Base-by-base conservation (phyloP, 2,329 filamentous ascomycete species). In the Didymella segeticola region DNA sequence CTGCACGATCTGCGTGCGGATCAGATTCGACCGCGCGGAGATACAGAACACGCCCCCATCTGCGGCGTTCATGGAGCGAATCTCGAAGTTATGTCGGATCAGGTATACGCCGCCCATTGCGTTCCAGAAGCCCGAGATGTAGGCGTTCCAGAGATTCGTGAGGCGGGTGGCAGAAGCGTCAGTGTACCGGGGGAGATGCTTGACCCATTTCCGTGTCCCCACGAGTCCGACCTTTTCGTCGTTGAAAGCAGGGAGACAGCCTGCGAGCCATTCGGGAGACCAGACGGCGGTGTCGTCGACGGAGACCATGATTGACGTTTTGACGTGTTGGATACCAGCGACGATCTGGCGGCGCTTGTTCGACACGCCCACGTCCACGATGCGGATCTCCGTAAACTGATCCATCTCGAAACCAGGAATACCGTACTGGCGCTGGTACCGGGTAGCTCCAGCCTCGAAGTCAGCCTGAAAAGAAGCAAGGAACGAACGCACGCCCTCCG, bases 1-100 rank as follows among this genome's bases (percentile, higher is more conserved):
- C 8, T 63, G 36, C 2, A 75, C 52, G 23, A 75, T 70, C 0
- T 7, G 5, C 0, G 64, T 59, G 3, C 69, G 61, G 33, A 71
- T 58, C 3, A 69, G 43, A 7, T 58, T 57, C 1, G 70, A 69
- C 6, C 72, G 67, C 12, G 69, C 72, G 1, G 71, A 74, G 3
- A 73, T 49, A 23, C 66, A 65, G 42, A 70, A 74, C 1, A 72
- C 61, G 9, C 71, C 69, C 0, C 68, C 70, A 41, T 74, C 72
- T 1, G 71, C 66, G 2, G 63, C 54, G 19, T 67, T 70, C 0
- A 67, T 70, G 0, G 68, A 61, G 0, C 53, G 59, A 10, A 67
- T 69, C 41, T 75, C 69, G 45, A 71, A 72, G 49, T 73, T 75
- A 45, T 70, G 71, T 2, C 72, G 70, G 14, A 67, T 56, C 4